Conservation (phyloP, 2,329 filamentous ascomycete genomes). For the Ceratocystis albifundus region DNA sequence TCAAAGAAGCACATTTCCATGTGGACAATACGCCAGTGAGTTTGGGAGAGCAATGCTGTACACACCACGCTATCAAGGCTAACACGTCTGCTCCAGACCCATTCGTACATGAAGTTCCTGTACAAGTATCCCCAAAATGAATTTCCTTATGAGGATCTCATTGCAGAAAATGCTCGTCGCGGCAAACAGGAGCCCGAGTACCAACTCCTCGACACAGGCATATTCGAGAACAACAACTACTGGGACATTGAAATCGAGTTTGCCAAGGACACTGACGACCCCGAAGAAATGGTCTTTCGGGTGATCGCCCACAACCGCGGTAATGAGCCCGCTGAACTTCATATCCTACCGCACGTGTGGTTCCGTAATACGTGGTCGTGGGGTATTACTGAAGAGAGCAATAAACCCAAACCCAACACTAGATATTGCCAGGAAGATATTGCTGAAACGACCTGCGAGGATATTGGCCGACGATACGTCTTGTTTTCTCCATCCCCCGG, state of each 20-base stretch:
- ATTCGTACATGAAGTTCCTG: slow-evolving; percentile 97
- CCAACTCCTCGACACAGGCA: slow-evolving; percentile 78
- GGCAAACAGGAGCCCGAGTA: slow-evolving; percentile 73
- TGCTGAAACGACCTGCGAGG: slow-evolving; percentile 37
- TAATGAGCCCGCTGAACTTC: slow-evolving; percentile 76
- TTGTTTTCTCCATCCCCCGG: slow-evolving; percentile 84
- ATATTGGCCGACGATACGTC: slow-evolving; percentile 71
- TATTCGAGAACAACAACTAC: slow-evolving; percentile 81
- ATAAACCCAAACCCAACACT: slow-evolving; percentile 79
- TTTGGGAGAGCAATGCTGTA: background rate
- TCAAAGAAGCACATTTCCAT: slow-evolving; percentile 96
- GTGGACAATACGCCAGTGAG: slow-evolving; percentile 74
- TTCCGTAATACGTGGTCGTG: slow-evolving; percentile 97
- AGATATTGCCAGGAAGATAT: slow-evolving; percentile 40
- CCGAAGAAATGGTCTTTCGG: slow-evolving; percentile 84
- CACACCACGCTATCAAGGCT: background rate
- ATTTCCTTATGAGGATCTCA: slow-evolving; percentile 83
- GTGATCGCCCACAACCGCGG: slow-evolving; percentile 95
- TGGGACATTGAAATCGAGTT: slow-evolving; percentile 98
- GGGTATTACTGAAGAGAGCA: slow-evolving; percentile 64
- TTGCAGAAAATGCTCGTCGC: slow-evolving; percentile 71
- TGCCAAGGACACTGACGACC: slow-evolving; percentile 83
- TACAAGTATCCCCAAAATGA: slow-evolving; percentile 92
- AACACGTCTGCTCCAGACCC: slow-evolving; percentile 30
- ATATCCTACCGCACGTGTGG: slow-evolving; percentile 91